Evolutionary conservation across 2,329 filamentous ascomycete genomes (phyloP).

Genomic region (Sporothrix curviconia): DNA sequence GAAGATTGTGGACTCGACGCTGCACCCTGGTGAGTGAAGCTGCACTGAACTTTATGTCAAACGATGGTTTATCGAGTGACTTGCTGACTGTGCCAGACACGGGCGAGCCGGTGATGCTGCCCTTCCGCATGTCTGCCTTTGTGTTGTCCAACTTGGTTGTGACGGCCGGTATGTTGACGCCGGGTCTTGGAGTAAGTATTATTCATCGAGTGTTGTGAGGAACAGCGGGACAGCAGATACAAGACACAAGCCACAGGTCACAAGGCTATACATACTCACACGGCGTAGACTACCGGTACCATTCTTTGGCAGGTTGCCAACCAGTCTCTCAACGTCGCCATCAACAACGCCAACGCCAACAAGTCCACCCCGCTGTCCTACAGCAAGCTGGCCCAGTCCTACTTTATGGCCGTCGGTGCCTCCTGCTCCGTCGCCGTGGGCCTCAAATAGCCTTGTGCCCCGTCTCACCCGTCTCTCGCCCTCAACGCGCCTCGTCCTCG

Average conservation of each 20-base stretch:
- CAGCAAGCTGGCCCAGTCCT: conserved; percentile 77
- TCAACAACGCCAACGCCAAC: conserved; percentile 97
- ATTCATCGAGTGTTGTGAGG: too few species aligned
- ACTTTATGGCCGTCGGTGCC: conserved; percentile 83
- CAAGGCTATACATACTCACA: too few species aligned
- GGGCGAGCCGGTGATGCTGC: conserved; percentile 82
- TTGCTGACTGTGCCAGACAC: too few species aligned
- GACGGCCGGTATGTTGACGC: conserved; percentile 94
- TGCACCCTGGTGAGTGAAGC: too few species aligned
- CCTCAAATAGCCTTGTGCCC: conserved; percentile 81
- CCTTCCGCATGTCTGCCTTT: conserved; percentile 96
- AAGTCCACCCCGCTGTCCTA: conserved; percentile 86
- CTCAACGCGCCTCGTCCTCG: conserved; percentile 66
- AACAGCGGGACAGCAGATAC: too few species aligned
- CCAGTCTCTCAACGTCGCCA: conserved; percentile 95
- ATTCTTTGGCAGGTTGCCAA: conserved; percentile 93
- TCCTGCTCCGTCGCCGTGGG: conserved; percentile 91
- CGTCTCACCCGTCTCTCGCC: conserved; percentile 71
- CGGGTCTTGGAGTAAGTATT: conserved; percentile 62
- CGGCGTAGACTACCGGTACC: conserved; percentile 75
- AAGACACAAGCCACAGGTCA: too few species aligned
- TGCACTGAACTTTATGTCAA: too few species aligned
- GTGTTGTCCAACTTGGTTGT: conserved; percentile 90
- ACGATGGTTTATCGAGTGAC: too few species aligned
- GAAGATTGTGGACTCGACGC: conserved; percentile 92